Percentiles rank a stretch among this genome's conserved stretches.
Conservation (phyloP, 495 filamentous ascomycete genomes). For the Penicillium paxilli region DNA sequence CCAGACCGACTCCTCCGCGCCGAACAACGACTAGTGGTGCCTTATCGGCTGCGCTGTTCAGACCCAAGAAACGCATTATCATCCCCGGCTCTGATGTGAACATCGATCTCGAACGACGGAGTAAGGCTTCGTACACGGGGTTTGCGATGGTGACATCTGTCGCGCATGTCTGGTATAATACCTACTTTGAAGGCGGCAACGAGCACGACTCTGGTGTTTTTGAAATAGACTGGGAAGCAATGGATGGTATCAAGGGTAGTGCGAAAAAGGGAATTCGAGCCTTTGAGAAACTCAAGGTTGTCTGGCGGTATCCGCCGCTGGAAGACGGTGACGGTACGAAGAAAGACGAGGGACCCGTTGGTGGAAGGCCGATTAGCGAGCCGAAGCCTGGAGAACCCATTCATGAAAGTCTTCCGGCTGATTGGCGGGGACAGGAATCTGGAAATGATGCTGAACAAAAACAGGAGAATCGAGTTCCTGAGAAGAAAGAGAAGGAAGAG, state of each 20-base stretch:
- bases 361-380: slow-evolving; percentile 52
- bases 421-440: slow-evolving; percentile 59
- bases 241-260: slow-evolving; percentile 80
- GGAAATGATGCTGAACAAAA: not conserved
- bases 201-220: slow-evolving; percentile 62
- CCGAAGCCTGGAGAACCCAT: slow-evolving; percentile 64
- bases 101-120: slow-evolving; percentile 81
- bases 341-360: slow-evolving; percentile 13
- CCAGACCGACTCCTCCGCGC: slow-evolving; percentile 4
- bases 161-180: slow-evolving; percentile 95
- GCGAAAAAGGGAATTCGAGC: slow-evolving; percentile 75
- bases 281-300: slow-evolving; percentile 80
- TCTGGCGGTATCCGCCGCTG: slow-evolving; percentile 64
- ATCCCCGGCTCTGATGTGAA: slow-evolving; percentile 84
- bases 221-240: slow-evolving; percentile 62
- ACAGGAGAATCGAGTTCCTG: slow-evolving; percentile 6
- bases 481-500: not conserved
- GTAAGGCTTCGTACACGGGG: slow-evolving; percentile 69
- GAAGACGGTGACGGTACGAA: slow-evolving; percentile 23
- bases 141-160: slow-evolving; percentile 89
- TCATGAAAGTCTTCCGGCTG: slow-evolving; percentile 63
- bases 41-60: slow-evolving; percentile 68
- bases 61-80: slow-evolving; percentile 62
- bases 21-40: slow-evolving; percentile 12
- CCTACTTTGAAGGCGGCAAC: slow-evolving; percentile 84